Base-by-base conservation (phyloP, 352 stramenopile genomes). In the Phytopythium kandeliae region DNA sequence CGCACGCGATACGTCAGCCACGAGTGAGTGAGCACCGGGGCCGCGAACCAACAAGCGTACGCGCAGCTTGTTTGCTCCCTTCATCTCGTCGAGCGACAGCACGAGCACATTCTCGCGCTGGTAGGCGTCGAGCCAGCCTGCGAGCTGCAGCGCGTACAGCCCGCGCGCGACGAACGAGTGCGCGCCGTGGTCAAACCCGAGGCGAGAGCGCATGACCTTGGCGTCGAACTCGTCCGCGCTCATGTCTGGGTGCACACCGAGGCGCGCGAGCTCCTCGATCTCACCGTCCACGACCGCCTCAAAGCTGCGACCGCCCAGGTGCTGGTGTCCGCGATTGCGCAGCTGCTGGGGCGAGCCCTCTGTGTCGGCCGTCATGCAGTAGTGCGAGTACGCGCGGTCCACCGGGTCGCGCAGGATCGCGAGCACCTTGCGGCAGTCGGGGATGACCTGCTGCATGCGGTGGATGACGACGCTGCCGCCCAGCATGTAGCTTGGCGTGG, bases 141-240 rank as follows among this genome's bases (percentile, higher is more conserved):
- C 52, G 21, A 98, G 70, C 69, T 99, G 95, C 26, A 98, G 65
- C 38, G 85, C 95, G 64, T 99, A 99, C 38, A 99, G 65, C 0
- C 96, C 96, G 40, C 84, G 80, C 13, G 68, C 59, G n/a, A 94
- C 56, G 49, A 86, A 90, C 40, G 85, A 93, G 59, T 95, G 85
- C 9, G 76, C 85, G 13, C 85, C 85, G 46, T 96, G 82, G 37
- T 76, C 66, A 13, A 79, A 74, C 0, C 19, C 46, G 13, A 84
- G 45, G 4, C 64, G 63, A 28, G 69, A 54, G 36, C 67, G 63
- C 58, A 92, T 58, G 33, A 88, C 67, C 33, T 74, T 75, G 3
- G 63, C 62, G 48, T 92, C 76, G 24, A 95, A 90, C 31, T 73
- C 74, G 3, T 86, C 66, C 49, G 84, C 80, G 30, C 59, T 52